Percentiles rank a stretch among this genome's conserved stretches.
These are phyloP conservation scores for Fusarium haematococcum DNA, from an alignment of 2,329 filamentous ascomycete genomes.

Conservation along the genomic window DNA sequence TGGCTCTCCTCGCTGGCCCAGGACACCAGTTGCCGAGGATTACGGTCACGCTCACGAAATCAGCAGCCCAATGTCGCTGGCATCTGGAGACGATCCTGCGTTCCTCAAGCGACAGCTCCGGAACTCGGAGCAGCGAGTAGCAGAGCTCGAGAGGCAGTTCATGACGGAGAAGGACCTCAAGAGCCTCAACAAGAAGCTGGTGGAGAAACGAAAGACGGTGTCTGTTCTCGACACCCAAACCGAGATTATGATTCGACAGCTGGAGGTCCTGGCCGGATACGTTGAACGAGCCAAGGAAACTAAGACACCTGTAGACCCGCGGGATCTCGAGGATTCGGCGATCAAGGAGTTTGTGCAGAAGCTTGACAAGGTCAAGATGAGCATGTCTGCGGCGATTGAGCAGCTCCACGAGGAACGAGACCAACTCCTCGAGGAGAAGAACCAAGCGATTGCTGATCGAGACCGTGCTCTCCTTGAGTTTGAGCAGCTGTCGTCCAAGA, in stretches of 20 bases:
- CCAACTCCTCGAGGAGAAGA: slow-evolving; percentile 85
- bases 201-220: slow-evolving; percentile 95
- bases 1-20: slow-evolving; percentile 76
- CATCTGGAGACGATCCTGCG: slow-evolving; percentile 73
- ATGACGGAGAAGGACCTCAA: slow-evolving; percentile 73
- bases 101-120: slow-evolving; percentile 81
- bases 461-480: slow-evolving; percentile 96
- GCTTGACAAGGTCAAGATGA: slow-evolving; percentile 70
- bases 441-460: slow-evolving; percentile 83
- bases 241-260: slow-evolving; percentile 92
- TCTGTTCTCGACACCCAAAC: slow-evolving; percentile 93
- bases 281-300: slow-evolving; percentile 87
- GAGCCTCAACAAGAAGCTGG: slow-evolving; percentile 85
- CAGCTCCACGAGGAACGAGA: slow-evolving; percentile 78
- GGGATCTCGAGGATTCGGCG: slow-evolving; percentile 86
- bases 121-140: slow-evolving; percentile 84
- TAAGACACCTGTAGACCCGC: slow-evolving; percentile 82
- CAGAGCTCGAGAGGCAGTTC: slow-evolving; percentile 87
- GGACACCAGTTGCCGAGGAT: slow-evolving; percentile 72
- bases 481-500: slow-evolving; percentile 93
- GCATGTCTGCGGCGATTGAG: slow-evolving; percentile 69
- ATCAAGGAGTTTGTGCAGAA: slow-evolving; percentile 91
- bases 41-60: slow-evolving; percentile 68
- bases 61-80: slow-evolving; percentile 76
- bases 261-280: slow-evolving; percentile 90